Conservation (phyloP, 73 alveolate species). For the Paramecium sonneborni region DNA sequence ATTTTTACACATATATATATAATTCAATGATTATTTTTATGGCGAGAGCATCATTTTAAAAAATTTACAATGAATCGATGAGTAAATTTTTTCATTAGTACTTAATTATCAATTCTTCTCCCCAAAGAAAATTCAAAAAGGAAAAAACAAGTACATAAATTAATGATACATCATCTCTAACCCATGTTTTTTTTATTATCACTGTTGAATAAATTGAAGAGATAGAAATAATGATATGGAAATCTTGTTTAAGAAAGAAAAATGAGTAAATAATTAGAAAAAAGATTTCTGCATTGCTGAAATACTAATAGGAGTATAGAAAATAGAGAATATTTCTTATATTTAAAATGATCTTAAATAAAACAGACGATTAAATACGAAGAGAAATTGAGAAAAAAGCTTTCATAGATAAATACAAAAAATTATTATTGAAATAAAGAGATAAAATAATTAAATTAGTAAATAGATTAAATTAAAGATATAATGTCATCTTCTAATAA, state of each 20-base stretch:
- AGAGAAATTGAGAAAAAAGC: conserved; percentile 94
- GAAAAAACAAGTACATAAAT: conserved; percentile 92
- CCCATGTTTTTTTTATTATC: conserved; percentile 96
- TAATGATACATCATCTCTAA: conserved; percentile 95
- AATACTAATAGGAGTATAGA: conserved; percentile 96
- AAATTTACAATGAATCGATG: conserved; percentile 92
- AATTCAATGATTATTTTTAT: conserved; percentile 75
- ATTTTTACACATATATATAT: conserved; percentile 75
- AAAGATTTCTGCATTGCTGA: conserved; percentile 93
- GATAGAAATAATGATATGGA: conserved; percentile 88
- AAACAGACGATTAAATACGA: conserved; percentile 84
- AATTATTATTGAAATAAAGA: conserved; percentile 94
- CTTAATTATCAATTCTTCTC: conserved; percentile 84
- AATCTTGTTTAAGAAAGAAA: conserved; percentile 94
- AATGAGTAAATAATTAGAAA: conserved; percentile 93
- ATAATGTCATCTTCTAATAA: conserved; percentile 95
- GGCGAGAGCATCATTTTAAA: conserved; percentile 84
- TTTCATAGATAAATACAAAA: conserved; percentile 96
- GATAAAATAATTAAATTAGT: conserved; percentile 99
- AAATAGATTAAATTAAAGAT: conserved; percentile 97
- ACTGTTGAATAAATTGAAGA: conserved; percentile 86
- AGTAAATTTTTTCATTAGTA: conserved; percentile 62
- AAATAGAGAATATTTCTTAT: conserved; percentile 96
- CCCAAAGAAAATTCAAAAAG: conserved; percentile 92
- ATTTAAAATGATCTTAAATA: conserved; percentile 93